A percentile compares a stretch with the other conserved stretches of the same genome.
These are phyloP conservation scores for Cladosporium sp. DNA, from an alignment of 2,329 filamentous ascomycete genomes.

Conservation along the genomic window DNA sequence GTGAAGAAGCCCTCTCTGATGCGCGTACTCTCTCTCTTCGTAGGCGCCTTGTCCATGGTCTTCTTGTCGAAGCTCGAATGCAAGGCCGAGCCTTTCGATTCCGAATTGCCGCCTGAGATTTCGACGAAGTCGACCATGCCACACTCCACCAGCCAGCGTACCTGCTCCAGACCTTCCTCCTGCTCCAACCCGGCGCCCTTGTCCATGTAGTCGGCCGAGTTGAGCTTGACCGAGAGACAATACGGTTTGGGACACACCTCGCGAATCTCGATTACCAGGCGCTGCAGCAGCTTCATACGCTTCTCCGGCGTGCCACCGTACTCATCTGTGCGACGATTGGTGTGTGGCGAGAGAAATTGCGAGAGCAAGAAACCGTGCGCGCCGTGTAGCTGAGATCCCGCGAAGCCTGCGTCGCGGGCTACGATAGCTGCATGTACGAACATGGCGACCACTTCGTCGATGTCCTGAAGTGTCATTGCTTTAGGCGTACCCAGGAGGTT, in stretches of 20 bases:
- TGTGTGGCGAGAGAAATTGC: constrained; percentile 39
- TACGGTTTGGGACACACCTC: constrained; percentile 40
- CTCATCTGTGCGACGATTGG: constrained; percentile 45
- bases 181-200: constrained; percentile 24
- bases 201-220: constrained; percentile 45
- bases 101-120: constrained; percentile 56
- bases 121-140: constrained; percentile 62
- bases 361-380: constrained; percentile 50
- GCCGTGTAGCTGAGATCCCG: constrained; percentile 52
- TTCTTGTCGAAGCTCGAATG: constrained; percentile 20
- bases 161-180: constrained; percentile 56
- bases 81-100: constrained; percentile 21
- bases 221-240: constrained; percentile 48
- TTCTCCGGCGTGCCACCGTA: constrained; percentile 47
- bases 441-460: constrained; percentile 48
- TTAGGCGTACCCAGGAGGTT: constrained; percentile 46
- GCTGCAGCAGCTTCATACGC: constrained; percentile 43
- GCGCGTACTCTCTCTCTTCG: constrained; percentile 36
- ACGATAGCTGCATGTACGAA: constrained; percentile 54
- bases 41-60: constrained; percentile 34
- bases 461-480: constrained; percentile 54
- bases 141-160: constrained; percentile 45
- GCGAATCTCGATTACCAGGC: constrained; percentile 42
- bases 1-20: constrained; percentile 66
- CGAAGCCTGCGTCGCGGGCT: constrained; percentile 47